A percentile compares a stretch with the other conserved stretches of the same genome.
Conservation (phyloP, 1,284 basidiomycete species). For the Cryptococcus floricola region DNA sequence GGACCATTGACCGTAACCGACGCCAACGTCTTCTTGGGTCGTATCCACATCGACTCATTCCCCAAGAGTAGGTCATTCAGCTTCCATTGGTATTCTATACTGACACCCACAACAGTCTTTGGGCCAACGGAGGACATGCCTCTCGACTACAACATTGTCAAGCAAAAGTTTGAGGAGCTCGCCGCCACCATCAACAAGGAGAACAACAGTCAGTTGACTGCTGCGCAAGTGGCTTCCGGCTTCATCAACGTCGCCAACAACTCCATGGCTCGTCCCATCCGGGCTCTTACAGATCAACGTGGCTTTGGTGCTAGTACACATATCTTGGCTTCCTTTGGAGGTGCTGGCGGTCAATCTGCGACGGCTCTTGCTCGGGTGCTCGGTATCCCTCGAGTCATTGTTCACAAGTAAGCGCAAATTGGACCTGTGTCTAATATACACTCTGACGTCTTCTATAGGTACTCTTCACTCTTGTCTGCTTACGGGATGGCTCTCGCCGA, state of each 20-base stretch:
- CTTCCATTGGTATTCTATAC: not conserved
- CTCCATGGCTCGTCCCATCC: conserved; percentile 47
- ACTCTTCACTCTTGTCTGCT: conserved; percentile 80
- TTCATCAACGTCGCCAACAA: conserved; percentile 43
- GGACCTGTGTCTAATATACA: not conserved
- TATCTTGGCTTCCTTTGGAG: conserved; percentile 41
- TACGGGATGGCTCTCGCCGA: conserved; percentile 75
- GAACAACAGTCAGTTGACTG: conserved; percentile 19
- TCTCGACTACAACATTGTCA: conserved; percentile 50
- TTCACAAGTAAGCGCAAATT: conserved; percentile 57
- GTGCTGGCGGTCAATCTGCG: conserved; percentile 44
- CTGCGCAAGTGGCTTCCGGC: conserved; percentile 39
- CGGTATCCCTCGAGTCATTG: conserved; percentile 36
- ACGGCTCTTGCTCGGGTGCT: conserved; percentile 37
- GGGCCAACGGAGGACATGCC: conserved; percentile 53
- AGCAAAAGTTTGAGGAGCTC: conserved; percentile 47
- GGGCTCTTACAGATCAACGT: conserved; percentile 54
- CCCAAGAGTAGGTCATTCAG: conserved; percentile 54
- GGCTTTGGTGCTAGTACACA: conserved; percentile 35
- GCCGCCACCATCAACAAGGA: conserved; percentile 49
- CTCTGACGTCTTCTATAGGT: conserved; percentile 56
- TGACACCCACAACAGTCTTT: conserved; percentile 41
- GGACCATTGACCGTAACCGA: conserved; percentile 50
- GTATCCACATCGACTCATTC: conserved; percentile 51
- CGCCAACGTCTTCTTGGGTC: conserved; percentile 49